Conservation (phyloP, 495 filamentous ascomycete genomes). For the Aspergillus bertholletiae region DNA sequence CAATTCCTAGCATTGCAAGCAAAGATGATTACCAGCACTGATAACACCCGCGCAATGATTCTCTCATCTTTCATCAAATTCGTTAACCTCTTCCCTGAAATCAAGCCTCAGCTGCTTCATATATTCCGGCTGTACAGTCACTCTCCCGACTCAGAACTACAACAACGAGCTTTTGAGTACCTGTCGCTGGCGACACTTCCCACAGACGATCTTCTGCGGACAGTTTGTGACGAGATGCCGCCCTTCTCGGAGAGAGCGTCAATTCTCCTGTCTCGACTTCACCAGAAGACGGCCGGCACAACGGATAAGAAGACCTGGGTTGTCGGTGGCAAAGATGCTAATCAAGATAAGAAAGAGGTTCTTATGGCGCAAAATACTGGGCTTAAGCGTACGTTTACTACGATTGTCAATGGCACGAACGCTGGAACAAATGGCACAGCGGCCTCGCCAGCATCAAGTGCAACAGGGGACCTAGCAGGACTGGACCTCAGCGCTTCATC, state of each 20-base stretch:
- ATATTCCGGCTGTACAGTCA: slow-evolving; percentile 92
- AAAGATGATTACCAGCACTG: slow-evolving; percentile 86
- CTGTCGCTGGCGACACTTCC: slow-evolving; percentile 79
- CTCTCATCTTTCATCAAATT: slow-evolving; percentile 96
- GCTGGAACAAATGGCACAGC: slow-evolving; percentile 49
- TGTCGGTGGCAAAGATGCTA: slow-evolving; percentile 89
- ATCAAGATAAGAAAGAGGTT: slow-evolving; percentile 74
- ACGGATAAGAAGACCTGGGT: slow-evolving; percentile 96
- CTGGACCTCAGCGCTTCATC: slow-evolving; percentile 66
- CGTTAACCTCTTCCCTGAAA: slow-evolving; percentile 97
- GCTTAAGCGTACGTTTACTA: slow-evolving; percentile 78
- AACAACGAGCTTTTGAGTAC: slow-evolving; percentile 96
- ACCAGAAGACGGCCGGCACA: slow-evolving; percentile 86
- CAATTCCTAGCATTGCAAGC: slow-evolving; percentile 90
- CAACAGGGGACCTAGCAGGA: slow-evolving; percentile 66
- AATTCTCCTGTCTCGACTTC: slow-evolving; percentile 84
- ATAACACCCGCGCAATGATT: slow-evolving; percentile 87
- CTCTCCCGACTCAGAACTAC: slow-evolving; percentile 89
- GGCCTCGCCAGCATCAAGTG: slow-evolving; percentile 31
- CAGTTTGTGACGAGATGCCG: slow-evolving; percentile 98
- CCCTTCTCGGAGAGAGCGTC: slow-evolving; percentile 95
- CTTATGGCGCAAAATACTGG: slow-evolving; percentile 77
- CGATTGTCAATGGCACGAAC: slow-evolving; percentile 49
- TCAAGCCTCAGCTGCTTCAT: slow-evolving; percentile 89
- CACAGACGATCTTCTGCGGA: slow-evolving; percentile 88